Percentiles rank a stretch among this genome's conserved stretches.
phyloP scores from a whole-genome alignment of 1,139 yeast genomes.

The Lizanozyma gosingica region DNA sequence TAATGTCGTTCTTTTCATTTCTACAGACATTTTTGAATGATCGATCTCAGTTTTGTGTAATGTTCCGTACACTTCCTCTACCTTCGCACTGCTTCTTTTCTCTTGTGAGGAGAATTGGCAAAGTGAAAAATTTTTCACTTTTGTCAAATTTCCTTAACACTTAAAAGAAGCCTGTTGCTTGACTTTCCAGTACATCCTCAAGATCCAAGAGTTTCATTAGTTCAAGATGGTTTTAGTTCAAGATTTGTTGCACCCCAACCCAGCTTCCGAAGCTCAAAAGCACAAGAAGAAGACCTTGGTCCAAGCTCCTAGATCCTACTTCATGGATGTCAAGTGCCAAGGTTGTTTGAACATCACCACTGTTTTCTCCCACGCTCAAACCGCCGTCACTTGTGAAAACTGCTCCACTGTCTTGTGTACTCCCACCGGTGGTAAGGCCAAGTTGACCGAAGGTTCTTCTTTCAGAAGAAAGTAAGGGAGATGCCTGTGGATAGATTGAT shows the following conservation, averaged over 20 bases:
- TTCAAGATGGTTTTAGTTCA: constrained; percentile 25
- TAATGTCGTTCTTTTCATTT: no score
- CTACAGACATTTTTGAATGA: no score
- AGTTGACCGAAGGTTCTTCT: constrained; percentile 45
- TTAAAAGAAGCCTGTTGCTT: not conserved
- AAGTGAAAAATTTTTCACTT: not conserved
- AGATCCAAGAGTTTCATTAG: not conserved
- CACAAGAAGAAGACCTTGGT: constrained; percentile 43
- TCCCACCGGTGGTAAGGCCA: constrained; percentile 48
- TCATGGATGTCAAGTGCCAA: constrained; percentile 46
- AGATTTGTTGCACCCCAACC: constrained; percentile 41
- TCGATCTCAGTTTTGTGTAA: not conserved
- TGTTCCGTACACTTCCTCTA: not conserved
- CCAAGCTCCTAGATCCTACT: constrained; percentile 44
- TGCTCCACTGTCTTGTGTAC: constrained; percentile 44
- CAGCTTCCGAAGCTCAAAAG: constrained; percentile 41
- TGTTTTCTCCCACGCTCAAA: constrained; percentile 45
- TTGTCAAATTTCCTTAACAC: no score
- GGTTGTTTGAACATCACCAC: constrained; percentile 46
- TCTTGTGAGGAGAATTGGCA: not conserved
- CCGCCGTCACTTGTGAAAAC: constrained; percentile 44
- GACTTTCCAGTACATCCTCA: not conserved
- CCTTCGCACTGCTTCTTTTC: not conserved
- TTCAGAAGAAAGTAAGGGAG: constrained; percentile 38
- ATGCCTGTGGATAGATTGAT: not conserved